phyloP scores from a whole-genome alignment of 164 flowering plant species.

The Cinnamomum micranthum region DNA sequence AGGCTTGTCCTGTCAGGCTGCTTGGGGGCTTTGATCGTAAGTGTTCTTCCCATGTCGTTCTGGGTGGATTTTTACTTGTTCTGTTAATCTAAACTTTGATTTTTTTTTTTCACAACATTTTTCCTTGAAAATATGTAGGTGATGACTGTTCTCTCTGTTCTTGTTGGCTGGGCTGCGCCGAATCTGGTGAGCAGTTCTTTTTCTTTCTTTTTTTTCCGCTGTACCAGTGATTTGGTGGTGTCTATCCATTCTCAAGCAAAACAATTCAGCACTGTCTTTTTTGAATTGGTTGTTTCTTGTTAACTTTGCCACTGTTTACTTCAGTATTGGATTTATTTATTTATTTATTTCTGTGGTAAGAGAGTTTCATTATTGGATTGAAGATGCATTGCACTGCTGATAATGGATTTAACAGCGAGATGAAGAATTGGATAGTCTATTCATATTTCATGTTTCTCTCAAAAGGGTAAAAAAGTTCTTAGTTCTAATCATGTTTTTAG shows the following conservation, averaged over 20 bases:
- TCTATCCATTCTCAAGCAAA: not conserved
- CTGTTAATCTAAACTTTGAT: not conserved
- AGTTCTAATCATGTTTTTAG: too few relatives aligned
- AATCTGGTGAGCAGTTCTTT: conserved; percentile 58
- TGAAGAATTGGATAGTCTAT: not conserved
- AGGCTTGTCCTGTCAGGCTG: conserved; percentile 90
- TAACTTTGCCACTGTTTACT: not conserved
- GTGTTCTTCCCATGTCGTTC: conserved; percentile 20
- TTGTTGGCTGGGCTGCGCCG: conserved; percentile 98
- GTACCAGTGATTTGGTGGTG: not conserved
- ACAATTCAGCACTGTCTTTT: too few relatives aligned
- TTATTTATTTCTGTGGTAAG: too few relatives aligned
- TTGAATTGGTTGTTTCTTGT: not conserved
- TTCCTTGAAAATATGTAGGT: conserved; percentile 38
- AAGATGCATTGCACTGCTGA: not conserved
- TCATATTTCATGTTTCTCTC: not conserved
- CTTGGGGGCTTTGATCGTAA: conserved; percentile 75
- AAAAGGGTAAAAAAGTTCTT: too few relatives aligned
- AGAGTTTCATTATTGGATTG: not conserved
- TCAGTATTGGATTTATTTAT: not conserved
- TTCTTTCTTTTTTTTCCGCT: not conserved
- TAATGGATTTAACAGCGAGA: not conserved
- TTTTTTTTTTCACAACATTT: not conserved
- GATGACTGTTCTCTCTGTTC: conserved; percentile 85
- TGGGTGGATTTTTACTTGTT: not conserved